These are phyloP conservation scores for Globisporangium radiosum DNA, from an alignment of 352 stramenopile genomes.

Conservation along the genomic window DNA sequence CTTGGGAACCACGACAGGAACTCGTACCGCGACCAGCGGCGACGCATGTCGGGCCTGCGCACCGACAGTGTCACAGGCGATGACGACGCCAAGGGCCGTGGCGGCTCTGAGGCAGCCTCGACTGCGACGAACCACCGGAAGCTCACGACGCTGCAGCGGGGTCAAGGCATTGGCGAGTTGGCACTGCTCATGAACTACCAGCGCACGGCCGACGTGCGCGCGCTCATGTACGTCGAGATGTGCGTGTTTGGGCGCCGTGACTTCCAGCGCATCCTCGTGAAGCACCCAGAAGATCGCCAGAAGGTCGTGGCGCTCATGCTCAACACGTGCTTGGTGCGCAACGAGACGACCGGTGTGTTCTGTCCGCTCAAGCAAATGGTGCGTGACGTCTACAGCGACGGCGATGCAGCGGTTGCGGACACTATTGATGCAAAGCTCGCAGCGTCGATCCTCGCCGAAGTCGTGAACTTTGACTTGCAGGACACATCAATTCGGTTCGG, in stretches of 20 bases:
- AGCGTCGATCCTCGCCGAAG: slow-evolving; percentile 14
- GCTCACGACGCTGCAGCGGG: slow-evolving; percentile 9
- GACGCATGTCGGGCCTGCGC: not conserved
- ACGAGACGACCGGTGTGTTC: slow-evolving; percentile 11
- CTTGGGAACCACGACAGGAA: not conserved
- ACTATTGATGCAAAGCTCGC: slow-evolving; percentile 8
- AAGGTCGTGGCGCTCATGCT: slow-evolving; percentile 20
- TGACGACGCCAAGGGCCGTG: not conserved
- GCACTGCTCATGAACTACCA: slow-evolving; percentile 42
- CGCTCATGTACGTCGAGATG: slow-evolving; percentile 34
- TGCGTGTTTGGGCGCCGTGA: slow-evolving; percentile 22
- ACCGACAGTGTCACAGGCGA: not conserved
- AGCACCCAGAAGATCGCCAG: slow-evolving; percentile 21
- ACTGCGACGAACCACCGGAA: not conserved
- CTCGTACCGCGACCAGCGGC: too few relatives aligned
- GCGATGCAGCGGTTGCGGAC: slow-evolving; percentile 5
- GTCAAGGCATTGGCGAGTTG: slow-evolving; percentile 39
- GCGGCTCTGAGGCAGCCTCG: not conserved
- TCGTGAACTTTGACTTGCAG: slow-evolving; percentile 12
- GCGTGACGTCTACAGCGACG: slow-evolving; percentile 6
- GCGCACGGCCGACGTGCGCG: slow-evolving; percentile 24
- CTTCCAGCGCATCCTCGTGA: slow-evolving; percentile 25
- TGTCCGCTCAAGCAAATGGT: slow-evolving; percentile 22
- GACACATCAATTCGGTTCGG: slow-evolving; percentile 21
- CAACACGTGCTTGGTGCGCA: slow-evolving; percentile 16